Conservation (phyloP, 73 alveolate species). For the Paramecium biaurelia region DNA sequence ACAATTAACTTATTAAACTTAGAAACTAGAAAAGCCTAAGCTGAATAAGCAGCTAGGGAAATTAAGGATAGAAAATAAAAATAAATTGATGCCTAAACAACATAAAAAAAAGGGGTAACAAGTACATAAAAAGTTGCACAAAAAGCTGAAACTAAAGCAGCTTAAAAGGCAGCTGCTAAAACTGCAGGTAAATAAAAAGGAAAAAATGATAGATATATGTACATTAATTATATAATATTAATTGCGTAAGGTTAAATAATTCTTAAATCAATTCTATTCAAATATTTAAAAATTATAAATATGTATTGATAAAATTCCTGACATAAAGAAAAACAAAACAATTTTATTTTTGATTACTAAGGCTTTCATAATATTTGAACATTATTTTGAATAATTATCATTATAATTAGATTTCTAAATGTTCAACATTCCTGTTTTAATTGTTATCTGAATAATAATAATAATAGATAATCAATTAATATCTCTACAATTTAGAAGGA, state of each 20-base stretch:
- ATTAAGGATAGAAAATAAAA: conserved; percentile 77
- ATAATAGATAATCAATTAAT: too few relatives aligned
- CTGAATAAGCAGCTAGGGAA: conserved; percentile 85
- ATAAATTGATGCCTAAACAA: conserved; percentile 50
- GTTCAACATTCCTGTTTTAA: neutral
- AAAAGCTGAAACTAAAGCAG: neutral
- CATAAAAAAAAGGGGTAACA: neutral
- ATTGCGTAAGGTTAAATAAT: neutral
- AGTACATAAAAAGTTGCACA: neutral
- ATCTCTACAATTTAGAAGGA: too few relatives aligned
- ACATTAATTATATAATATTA: neutral
- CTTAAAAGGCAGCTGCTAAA: neutral
- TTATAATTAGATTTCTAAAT: too few relatives aligned
- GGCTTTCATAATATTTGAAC: too few relatives aligned
- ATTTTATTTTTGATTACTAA: neutral
- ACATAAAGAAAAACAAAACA: too few relatives aligned
- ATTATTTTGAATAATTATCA: neutral
- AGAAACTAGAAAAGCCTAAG: conserved; percentile 72
- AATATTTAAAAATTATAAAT: neutral
- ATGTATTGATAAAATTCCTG: neutral
- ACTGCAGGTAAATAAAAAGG: neutral
- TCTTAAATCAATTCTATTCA: neutral
- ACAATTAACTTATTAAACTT: neutral
- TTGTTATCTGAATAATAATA: too few relatives aligned
- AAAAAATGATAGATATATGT: neutral